phyloP scores from a whole-genome alignment of 805 yeast species.

The Candida multigemmis region DNA sequence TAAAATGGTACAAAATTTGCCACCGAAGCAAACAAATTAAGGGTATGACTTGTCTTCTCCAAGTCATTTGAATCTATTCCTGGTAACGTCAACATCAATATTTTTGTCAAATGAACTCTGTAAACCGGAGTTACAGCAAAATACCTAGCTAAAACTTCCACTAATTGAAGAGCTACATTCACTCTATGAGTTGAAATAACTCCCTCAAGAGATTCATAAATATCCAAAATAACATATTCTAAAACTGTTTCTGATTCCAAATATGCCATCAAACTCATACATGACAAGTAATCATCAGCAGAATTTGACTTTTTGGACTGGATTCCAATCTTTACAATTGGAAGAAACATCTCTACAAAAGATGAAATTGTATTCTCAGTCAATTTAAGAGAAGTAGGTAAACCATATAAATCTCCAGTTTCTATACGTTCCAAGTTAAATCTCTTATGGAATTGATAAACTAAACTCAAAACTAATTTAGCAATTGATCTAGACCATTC shows the following conservation, averaged over 20 bases:
- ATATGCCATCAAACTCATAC: conserved; percentile 57
- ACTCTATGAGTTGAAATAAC: conserved; percentile 76
- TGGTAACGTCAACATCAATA: conserved; percentile 60
- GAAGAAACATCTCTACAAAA: conserved; percentile 47
- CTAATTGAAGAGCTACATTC: conserved; percentile 57
- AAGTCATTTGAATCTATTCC: conserved; percentile 89
- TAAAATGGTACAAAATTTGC: conserved; percentile 66
- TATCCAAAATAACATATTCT: conserved; percentile 52
- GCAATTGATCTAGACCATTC: conserved; percentile 74
- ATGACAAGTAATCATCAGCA: conserved; percentile 47
- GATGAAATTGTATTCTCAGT: conserved; percentile 19
- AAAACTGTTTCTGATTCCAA: conserved; percentile 47
- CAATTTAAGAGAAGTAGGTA: conserved; percentile 24
- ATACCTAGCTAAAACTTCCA: conserved; percentile 57
- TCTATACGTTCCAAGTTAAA: conserved; percentile 37
- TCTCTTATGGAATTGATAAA: conserved; percentile 53
- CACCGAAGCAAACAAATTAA: conserved; percentile 60
- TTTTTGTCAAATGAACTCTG: conserved; percentile 71
- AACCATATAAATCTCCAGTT: conserved; percentile 12
- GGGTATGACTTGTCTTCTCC: conserved; percentile 56
- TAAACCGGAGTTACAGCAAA: conserved; percentile 56
- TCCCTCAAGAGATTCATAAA: conserved; percentile 67
- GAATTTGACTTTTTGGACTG: conserved; percentile 60
- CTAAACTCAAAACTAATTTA: conserved; percentile 51
- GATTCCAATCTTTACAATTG: conserved; percentile 57